Evolutionary conservation across 768 basidiomycete genomes (phyloP), one percentile per base, ranked within the genome.

Genomic region (Collybia nuda): DNA sequence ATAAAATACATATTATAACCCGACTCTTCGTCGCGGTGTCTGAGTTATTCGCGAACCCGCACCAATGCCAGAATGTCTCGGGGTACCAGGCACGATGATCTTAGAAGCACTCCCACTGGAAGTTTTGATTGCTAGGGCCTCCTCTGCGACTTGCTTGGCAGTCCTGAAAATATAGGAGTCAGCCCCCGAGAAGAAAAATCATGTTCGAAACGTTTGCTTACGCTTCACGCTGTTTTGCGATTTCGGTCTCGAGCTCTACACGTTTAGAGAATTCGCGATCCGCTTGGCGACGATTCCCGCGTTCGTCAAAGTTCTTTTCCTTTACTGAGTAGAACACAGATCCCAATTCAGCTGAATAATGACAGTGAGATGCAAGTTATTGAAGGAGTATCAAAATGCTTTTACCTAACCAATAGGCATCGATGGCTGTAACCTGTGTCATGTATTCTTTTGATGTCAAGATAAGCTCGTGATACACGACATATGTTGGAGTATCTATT

Each of bases 341-440:
- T 54, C 95, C 95, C 36, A 97, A 80, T 55, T 97, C 93, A 59
- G 95, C 94, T 93, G 58, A 18, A 53, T 38, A 52, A 39, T 40
- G 12, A 23, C 7, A 35, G 35, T 28, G 29, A 42, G 40, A 55
- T 46, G 19, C 18, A 22, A 28, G 17, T 40, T 2, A 37, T 26
- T 8, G n/a, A 21, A 47, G 26, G 26, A 32, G 6, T 23, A 38
- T 21, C 23, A 12, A 21, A 29, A 35, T 24, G 2, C 11, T 40
- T 5, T 64, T 69, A 91, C 93, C 94, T 29, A 98, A 80, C 97
- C 97, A 99, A 69, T 94, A 94, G 2, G 97, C 86, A 63, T 98
- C 94, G 54, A 98, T 90, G 0, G 96, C 85, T 2, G 97, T 98
- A n/a, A 99, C 97, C 67, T 94, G 93, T 15, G 95, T 96, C 95